These are phyloP conservation scores for Vanderwaltozyma tropicalis DNA, from an alignment of 805 yeast species.

Conservation along the genomic window DNA sequence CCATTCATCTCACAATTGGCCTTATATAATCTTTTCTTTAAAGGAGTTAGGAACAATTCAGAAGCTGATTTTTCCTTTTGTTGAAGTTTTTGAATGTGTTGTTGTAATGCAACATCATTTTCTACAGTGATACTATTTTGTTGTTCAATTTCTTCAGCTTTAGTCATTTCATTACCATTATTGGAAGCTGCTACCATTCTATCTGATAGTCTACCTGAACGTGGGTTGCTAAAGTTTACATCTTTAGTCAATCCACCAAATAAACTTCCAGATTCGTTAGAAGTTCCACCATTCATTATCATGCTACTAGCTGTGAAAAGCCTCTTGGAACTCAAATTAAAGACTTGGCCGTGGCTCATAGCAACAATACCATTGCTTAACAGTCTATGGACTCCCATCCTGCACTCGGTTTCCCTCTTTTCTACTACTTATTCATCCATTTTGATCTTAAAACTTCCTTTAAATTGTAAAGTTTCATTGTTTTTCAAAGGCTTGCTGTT, in stretches of 20 bases:
- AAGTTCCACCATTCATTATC: not conserved
- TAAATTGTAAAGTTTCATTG: too few relatives aligned
- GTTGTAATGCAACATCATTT: conserved; percentile 34
- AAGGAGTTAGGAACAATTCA: conserved; percentile 50
- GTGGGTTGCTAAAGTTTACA: conserved; percentile 10
- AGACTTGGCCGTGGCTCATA: too few relatives aligned
- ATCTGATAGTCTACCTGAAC: conserved; percentile 15
- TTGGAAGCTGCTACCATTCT: conserved; percentile 13
- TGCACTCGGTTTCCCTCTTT: too few relatives aligned
- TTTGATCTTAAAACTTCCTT: too few relatives aligned
- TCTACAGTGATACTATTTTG: conserved; percentile 23
- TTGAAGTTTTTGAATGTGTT: conserved; percentile 38
- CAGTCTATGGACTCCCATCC: too few relatives aligned
- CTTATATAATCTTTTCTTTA: conserved; percentile 56
- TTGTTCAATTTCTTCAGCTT: conserved; percentile 10
- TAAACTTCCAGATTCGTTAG: conserved; percentile 4
- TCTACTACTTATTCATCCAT: too few relatives aligned
- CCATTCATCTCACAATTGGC: conserved; percentile 52
- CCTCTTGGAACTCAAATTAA: not conserved
- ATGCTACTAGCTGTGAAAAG: not conserved
- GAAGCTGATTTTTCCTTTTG: conserved; percentile 40
- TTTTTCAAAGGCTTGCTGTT: too few relatives aligned
- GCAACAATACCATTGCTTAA: too few relatives aligned
- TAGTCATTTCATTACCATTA: conserved; percentile 12
- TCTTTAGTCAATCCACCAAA: conserved; percentile 21